Base-by-base conservation (phyloP, 306 rosid species). In the Cicer bijugum region DNA sequence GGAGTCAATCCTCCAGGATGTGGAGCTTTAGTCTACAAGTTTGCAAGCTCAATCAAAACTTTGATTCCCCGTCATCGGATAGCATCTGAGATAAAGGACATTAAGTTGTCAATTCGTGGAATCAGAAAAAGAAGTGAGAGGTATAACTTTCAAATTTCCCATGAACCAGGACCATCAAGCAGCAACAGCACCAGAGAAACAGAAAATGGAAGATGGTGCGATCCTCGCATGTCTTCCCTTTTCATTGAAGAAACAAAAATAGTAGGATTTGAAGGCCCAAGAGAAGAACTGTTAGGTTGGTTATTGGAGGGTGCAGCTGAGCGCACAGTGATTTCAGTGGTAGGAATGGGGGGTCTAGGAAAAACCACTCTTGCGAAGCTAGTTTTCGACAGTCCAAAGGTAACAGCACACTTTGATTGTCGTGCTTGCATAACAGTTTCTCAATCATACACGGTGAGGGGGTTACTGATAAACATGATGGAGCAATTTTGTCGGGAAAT, bases 301-400 rank as follows among this genome's bases (percentile, higher is more conserved):
- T 45, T 67, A 12, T 12, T 12, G 56, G 72, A 45, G 19, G 72
- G 12, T 20, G 19, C 42, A 6, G 43, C 56, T 7, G 57, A 45
- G 12, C 42, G 72, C 72, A 45, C 20, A 7, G 72, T 67, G 42
- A 67, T 67, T 44, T 67, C 72, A 10, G 72, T 67, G 72, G 72
- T 67, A 43, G 70, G 70, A 17, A 65, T 65, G 70, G 70, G 70
- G 7, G 72, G 72, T 4, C 57, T 45, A 11, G 72, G 57, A 44
- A 67, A 67, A 67, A 67, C 57, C 42, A 67, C 72, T 67, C 72
- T 67, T 19, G 42, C 72, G 23, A 67, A 20, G 12, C 43, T 45
- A 67, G 72, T 46, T 23, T 67, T 20, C 23, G 72, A 67, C 40
- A 67, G 43, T 42, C 72, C 46, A 46, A 20, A 23, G 57, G 40